These are phyloP conservation scores for Nowakowskiella sp. DNA, from an alignment of 192 early-diverging fungal genomes.

Conservation along the genomic window DNA sequence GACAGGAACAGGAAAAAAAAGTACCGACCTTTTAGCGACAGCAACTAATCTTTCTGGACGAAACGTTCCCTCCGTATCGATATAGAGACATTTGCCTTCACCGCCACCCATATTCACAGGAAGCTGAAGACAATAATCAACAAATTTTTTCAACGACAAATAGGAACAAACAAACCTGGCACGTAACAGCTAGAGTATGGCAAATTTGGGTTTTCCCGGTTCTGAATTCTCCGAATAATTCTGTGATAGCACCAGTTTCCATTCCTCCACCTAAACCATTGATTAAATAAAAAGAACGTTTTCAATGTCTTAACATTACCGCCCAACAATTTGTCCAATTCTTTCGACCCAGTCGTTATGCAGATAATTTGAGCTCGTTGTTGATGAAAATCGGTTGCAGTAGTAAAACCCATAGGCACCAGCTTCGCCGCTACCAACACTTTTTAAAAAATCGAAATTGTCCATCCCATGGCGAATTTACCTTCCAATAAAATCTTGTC, in stretches of 20 bases:
- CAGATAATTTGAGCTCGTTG: constrained; percentile 70
- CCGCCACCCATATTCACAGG: constrained; percentile 83
- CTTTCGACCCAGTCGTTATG: constrained; percentile 84
- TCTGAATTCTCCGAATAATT: constrained; percentile 96
- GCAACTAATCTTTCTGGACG: constrained; percentile 80
- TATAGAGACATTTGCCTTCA: constrained; percentile 90
- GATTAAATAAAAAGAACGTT: constrained; percentile 1
- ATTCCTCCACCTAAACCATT: constrained; percentile 56
- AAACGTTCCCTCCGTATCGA: constrained; percentile 97
- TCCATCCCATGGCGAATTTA: constrained; percentile 3
- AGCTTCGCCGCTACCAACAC: constrained; percentile 65
- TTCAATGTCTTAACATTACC: constrained; percentile 32
- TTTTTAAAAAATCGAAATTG: constrained; percentile 8
- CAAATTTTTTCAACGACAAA: neutral
- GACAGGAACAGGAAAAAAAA: neutral
- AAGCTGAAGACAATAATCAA: constrained; percentile 24
- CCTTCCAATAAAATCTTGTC: constrained; percentile 90
- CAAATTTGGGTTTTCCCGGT: constrained; percentile 97
- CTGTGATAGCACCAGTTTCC: constrained; percentile 94
- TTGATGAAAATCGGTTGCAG: constrained; percentile 84
- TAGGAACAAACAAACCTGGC: constrained; percentile 53
- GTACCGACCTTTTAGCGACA: constrained; percentile 67
- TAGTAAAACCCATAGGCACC: constrained; percentile 91
- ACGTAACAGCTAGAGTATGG: constrained; percentile 92
- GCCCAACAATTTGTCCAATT: constrained; percentile 85